Evolutionary conservation across 805 yeast species (phyloP), one percentile per base, ranked within the genome.

Genomic region (Saturnispora ahearnii): DNA sequence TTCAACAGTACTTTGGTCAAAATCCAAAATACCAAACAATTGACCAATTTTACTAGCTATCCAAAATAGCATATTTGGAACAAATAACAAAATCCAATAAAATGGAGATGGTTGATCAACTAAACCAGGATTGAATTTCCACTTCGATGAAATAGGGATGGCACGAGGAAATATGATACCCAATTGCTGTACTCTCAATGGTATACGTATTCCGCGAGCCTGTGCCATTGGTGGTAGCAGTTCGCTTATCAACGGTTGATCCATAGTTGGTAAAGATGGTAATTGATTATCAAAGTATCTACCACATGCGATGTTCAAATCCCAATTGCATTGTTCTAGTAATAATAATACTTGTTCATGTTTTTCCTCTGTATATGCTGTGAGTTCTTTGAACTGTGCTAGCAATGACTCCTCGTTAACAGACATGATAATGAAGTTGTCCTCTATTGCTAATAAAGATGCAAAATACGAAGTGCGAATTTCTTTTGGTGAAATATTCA

Each of bases 241-340:
- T 34, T 44, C n/a, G 42, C 26, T 38, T 29, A 28, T 30, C 37
- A 34, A 6, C 33, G 15, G 21, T 12, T 18, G 12, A 36, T 36
- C 7, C 12, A 30, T 34, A 3, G 30, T 3, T 24, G 43, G 24
- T 34, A 32, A 13, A 43, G 30, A 12, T 28, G 51, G 44, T 7
- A 42, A 21, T 22, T 28, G 43, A 18, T 74, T 76, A 56, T 84
- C 90, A 59, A 81, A 81, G 60, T 73, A 84, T 46, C 78, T 71
- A 3, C 82, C 74, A 31, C 82, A 63, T 1, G 88, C 79, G 41
- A 73, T 68, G 57, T 82, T 86, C 45, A 84, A 59, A 57, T 81
- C 74, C 81, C 81, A 81, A 45, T 78, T 73, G 56, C 79, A 73
- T 44, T 74, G 71, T 31, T 70, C 63, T 46, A 83, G 60, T 26